phyloP scores from a whole-genome alignment of 371 early-diverging fungal genomes.

The Mortierella sp. region DNA sequence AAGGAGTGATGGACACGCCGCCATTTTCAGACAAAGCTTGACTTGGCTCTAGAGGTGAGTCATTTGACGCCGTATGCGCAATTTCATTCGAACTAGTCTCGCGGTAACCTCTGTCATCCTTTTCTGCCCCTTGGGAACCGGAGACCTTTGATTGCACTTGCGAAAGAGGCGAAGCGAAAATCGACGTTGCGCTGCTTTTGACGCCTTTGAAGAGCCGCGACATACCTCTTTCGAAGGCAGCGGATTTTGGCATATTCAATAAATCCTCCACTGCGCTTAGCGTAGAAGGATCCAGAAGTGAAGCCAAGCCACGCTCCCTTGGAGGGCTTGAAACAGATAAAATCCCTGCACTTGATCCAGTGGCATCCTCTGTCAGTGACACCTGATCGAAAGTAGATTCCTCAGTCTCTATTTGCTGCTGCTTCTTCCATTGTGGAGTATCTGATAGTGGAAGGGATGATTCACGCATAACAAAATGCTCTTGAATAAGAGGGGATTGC shows the following conservation, averaged over 20 bases:
- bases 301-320: slow-evolving; percentile 37
- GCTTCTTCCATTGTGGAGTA: background rate
- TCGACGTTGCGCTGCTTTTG: slow-evolving; percentile 50
- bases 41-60: background rate
- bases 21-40: background rate
- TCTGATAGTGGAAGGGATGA: background rate
- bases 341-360: background rate
- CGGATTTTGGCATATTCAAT: slow-evolving; percentile 54
- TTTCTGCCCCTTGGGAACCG: background rate
- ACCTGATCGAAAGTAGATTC: slow-evolving; percentile 39
- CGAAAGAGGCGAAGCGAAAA: slow-evolving; percentile 27
- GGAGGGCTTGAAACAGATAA: slow-evolving; percentile 2
- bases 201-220: slow-evolving; percentile 49
- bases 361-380: slow-evolving; percentile 30
- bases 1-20: background rate
- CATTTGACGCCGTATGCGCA: background rate
- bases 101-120: background rate
- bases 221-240: slow-evolving; percentile 54
- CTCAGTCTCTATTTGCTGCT: slow-evolving; percentile 19
- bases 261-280: slow-evolving; percentile 51
- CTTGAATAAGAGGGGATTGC: slow-evolving; percentile 28
- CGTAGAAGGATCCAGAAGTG: slow-evolving; percentile 40
- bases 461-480: background rate
- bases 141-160: slow-evolving; percentile 1
- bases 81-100: background rate